Percentiles rank a stretch among this genome's conserved stretches.
Conservation (phyloP, 1,284 basidiomycete species). For the Pseudozyma pruni region DNA sequence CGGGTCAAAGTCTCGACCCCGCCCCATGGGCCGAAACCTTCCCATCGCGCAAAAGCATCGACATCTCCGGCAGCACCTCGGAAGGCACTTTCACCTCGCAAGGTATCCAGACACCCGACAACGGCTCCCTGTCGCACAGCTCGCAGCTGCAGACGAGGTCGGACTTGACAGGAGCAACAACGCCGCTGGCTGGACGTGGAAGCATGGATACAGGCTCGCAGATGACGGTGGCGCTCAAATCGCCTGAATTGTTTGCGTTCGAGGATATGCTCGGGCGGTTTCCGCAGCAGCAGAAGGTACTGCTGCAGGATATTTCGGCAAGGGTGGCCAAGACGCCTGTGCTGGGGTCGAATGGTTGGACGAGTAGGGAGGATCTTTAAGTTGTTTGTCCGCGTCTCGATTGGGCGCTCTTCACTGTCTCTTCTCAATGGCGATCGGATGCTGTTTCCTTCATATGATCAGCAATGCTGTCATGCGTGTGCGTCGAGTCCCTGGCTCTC, state of each 20-base stretch:
- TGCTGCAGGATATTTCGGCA: slow-evolving; percentile 39
- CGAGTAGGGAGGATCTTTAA: not conserved
- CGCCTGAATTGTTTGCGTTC: slow-evolving; percentile 30
- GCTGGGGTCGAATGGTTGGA: not conserved
- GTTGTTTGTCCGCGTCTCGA: not conserved
- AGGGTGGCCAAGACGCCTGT: slow-evolving; percentile 23
- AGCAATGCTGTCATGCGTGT: not conserved
- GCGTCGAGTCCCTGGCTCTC: too few relatives aligned
- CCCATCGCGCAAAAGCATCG: slow-evolving; percentile 16
- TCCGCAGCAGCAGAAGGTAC: slow-evolving; percentile 32
- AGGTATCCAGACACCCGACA: slow-evolving; percentile 28
- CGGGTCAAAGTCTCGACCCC: slow-evolving; percentile 27
- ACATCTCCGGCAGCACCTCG: slow-evolving; percentile 20
- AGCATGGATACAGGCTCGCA: slow-evolving; percentile 9
- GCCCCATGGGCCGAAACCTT: slow-evolving; percentile 25
- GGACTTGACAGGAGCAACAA: slow-evolving; percentile 16
- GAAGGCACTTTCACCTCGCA: slow-evolving; percentile 33
- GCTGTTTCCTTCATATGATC: too few relatives aligned
- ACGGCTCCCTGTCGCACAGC: slow-evolving; percentile 20
- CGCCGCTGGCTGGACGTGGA: slow-evolving; percentile 7
- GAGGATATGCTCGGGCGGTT: slow-evolving; percentile 45
- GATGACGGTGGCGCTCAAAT: slow-evolving; percentile 10
- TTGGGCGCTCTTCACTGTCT: too few relatives aligned
- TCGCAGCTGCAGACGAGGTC: slow-evolving; percentile 6
- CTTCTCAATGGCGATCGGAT: not conserved